These are phyloP conservation scores for Aspergillus sp. DNA, from an alignment of 2,329 filamentous ascomycete species.

Conservation along the genomic window DNA sequence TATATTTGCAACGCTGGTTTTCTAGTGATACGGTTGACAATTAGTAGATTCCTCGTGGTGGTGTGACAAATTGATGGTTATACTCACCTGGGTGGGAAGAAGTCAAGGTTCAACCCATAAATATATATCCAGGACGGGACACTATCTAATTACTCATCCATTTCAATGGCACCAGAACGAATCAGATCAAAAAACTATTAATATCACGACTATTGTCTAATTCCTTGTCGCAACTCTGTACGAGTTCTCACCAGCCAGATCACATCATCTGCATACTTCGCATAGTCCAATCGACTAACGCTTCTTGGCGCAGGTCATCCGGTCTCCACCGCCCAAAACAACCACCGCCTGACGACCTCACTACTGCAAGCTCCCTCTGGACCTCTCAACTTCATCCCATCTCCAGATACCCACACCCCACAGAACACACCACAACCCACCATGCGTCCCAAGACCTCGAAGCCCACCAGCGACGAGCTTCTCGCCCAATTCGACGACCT, in stretches of 20 bases:
- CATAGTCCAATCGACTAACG: slow-evolving; percentile 10
- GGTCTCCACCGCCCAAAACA: slow-evolving; percentile 22
- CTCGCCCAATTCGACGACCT: slow-evolving; percentile 51
- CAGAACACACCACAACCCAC: slow-evolving; percentile 6
- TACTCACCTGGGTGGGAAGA: too few species aligned
- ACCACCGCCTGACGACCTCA: slow-evolving; percentile 1
- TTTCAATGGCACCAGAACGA: not conserved
- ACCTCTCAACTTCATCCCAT: slow-evolving; percentile 2
- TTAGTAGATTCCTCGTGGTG: too few species aligned
- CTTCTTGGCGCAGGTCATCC: slow-evolving; percentile 29
- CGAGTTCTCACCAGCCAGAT: not conserved
- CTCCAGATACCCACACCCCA: slow-evolving; percentile 2
- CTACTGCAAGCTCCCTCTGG: slow-evolving; percentile 1
- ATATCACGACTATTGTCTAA: not conserved
- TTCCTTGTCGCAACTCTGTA: not conserved
- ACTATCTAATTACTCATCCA: not conserved
- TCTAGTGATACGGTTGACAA: too few species aligned
- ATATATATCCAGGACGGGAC: not conserved
- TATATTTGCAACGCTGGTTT: too few species aligned
- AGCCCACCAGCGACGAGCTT: slow-evolving; percentile 49
- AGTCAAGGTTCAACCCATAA: not conserved
- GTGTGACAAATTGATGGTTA: too few species aligned
- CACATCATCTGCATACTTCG: not conserved
- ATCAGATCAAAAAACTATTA: not conserved
- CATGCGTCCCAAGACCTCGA: slow-evolving; percentile 38